Conservation (phyloP, 805 yeast species). For the Debaryomyces castellii region DNA sequence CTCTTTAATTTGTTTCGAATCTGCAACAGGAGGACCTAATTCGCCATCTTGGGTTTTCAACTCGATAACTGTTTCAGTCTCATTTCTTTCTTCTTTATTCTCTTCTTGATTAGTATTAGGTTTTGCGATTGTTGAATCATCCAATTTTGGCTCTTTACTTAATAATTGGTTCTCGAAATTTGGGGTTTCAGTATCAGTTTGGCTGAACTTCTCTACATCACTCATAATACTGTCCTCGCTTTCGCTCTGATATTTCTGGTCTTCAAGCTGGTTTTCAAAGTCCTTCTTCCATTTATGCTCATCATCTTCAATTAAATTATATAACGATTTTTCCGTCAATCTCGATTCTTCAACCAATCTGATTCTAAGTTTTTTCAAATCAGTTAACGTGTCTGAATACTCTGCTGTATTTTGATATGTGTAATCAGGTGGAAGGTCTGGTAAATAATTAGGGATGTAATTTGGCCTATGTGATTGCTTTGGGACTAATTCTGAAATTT, state of each 20-base stretch:
- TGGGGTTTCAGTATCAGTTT: constrained; percentile 8
- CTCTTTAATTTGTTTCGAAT: background rate
- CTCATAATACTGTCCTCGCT: constrained; percentile 23
- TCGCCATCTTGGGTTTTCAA: background rate
- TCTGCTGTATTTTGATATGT: constrained; percentile 80
- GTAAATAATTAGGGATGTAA: constrained; percentile 75
- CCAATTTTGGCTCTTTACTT: background rate
- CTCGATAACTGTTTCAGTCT: background rate
- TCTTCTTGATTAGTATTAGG: background rate
- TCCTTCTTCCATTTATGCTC: constrained; percentile 26
- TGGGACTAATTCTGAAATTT: constrained; percentile 55
- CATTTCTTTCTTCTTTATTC: background rate
- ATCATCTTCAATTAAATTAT: constrained; percentile 50
- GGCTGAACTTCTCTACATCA: constrained; percentile 5
- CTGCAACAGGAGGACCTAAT: background rate
- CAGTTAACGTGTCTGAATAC: constrained; percentile 60
- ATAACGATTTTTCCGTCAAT: constrained; percentile 75
- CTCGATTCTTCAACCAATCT: constrained; percentile 78
- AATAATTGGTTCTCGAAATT: constrained; percentile 1
- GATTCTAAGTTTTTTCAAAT: constrained; percentile 69
- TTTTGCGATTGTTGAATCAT: background rate
- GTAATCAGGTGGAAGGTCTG: constrained; percentile 90
- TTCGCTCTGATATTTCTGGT: constrained; percentile 11
- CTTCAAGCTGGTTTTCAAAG: constrained; percentile 25
- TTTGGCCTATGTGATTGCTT: constrained; percentile 38